Base-by-base conservation (phyloP, 441 rosid species). In the Jatropha podagrica region DNA sequence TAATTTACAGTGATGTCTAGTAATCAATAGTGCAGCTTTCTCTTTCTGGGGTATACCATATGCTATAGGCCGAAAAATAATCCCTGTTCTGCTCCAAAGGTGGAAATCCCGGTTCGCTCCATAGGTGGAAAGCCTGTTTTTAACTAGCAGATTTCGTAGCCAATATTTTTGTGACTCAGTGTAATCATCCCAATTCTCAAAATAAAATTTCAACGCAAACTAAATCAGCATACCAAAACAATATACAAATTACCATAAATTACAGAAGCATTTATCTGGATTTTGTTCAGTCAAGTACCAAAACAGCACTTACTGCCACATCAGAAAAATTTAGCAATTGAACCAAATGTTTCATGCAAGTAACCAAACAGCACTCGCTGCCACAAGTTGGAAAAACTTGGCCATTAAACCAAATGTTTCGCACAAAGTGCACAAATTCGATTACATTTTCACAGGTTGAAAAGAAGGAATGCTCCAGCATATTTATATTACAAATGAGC, bases 1-100 rank as follows among this genome's bases (percentile, higher is more conserved):
- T 80, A 32, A 54, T 68, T 41, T 69, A 66, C 49, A 70, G 68
- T 82, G 69, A 82, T 60, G 79, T 12, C 17, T 13, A 14, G 12
- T 48, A 38, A 23, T 23, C 9, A 44, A 37, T 18, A 14, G 46
- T 13, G 27, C 15, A 15, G 13, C 20, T 42, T 26, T 32, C 1
- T 40, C 18, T 11, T 14, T 52, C 7, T 10, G 4, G 46, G 0
- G 61, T 37, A 32, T 37, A 37, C 3, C 1, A 32, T 14, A 51
- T 52, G 46, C 17, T 69, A 10, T 32, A 69, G 72, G 17, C 14
- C 8, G 5, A 17, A 69, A 17, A 68, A 68, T 68, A 49, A 68
- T 0, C n/a, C 71, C 40, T 20, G 32, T 18, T 26, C 51, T n/a
- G 27, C 27, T 41, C 4, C 23, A 0, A 23, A 23, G 23, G 23